Conservation (phyloP, 1,284 basidiomycete genomes). For the Hymenochaete sp. region DNA sequence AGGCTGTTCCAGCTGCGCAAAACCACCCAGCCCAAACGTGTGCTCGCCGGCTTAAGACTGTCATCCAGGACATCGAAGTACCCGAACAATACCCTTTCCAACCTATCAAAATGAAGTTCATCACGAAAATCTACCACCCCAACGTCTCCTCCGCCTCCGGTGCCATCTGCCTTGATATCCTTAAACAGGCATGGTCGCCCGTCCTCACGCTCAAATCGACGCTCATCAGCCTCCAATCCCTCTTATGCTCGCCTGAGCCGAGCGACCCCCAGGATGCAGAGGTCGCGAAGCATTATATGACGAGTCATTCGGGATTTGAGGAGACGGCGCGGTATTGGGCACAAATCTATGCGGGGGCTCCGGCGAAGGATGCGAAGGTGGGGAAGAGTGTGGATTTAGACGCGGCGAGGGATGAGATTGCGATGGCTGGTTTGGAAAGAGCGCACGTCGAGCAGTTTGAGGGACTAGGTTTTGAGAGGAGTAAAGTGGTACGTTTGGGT, state of each 20-base stretch:
- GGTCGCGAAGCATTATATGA: slow-evolving; percentile 94
- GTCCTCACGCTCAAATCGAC: slow-evolving; percentile 96
- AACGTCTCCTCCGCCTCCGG: slow-evolving; percentile 93
- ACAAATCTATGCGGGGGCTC: slow-evolving; percentile 76
- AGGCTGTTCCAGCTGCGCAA: too few species aligned
- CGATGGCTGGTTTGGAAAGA: slow-evolving; percentile 65
- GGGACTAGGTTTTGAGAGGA: slow-evolving; percentile 60
- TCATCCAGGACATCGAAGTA: slow-evolving; percentile 80
- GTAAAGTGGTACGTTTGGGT: slow-evolving; percentile 57
- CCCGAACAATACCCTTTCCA: slow-evolving; percentile 95
- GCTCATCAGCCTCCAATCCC: slow-evolving; percentile 89
- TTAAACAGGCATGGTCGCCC: slow-evolving; percentile 89
- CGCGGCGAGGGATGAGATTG: slow-evolving; percentile 49
- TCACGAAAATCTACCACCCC: slow-evolving; percentile 95
- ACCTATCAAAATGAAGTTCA: slow-evolving; percentile 97
- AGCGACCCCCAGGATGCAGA: slow-evolving; percentile 98
- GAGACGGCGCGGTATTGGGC: slow-evolving; percentile 95
- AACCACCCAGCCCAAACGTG: too few species aligned
- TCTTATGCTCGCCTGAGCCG: slow-evolving; percentile 95
- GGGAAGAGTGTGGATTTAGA: slow-evolving; percentile 25
- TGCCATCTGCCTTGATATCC: slow-evolving; percentile 82
- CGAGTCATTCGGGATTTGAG: slow-evolving; percentile 81
- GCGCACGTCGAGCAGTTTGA: slow-evolving; percentile 72
- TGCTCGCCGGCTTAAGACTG: background rate
- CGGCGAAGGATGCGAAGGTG: slow-evolving; percentile 26